Evolutionary conservation across 805 yeast genomes (phyloP).

Genomic region (Kluyveromyces starmeri): DNA sequence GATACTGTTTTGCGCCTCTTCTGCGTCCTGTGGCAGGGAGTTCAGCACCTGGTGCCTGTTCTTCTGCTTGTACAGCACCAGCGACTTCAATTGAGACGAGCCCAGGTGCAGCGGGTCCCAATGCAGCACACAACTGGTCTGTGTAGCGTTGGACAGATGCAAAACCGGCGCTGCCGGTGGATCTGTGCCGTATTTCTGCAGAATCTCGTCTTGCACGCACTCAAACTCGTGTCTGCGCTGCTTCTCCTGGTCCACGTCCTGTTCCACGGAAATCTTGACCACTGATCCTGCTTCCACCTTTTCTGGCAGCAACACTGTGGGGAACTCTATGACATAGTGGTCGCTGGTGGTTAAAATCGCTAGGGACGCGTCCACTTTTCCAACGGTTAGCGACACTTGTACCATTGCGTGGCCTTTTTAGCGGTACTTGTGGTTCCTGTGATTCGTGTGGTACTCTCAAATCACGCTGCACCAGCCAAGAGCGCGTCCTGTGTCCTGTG

Average conservation of each 20-base stretch:
- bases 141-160: conserved; percentile 70
- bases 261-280: conserved; percentile 74
- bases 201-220: conserved; percentile 62
- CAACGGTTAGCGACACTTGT: conserved; percentile 88
- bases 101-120: conserved; percentile 88
- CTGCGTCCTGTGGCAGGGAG: conserved; percentile 48
- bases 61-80: conserved; percentile 60
- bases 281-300: conserved; percentile 90
- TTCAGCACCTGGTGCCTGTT: conserved; percentile 73
- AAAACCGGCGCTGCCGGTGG: conserved; percentile 67
- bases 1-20: conserved; percentile 49
- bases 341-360: conserved; percentile 84
- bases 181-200: conserved; percentile 60
- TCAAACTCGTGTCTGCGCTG: conserved; percentile 52
- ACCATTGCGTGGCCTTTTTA: too few relatives aligned
- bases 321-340: conserved; percentile 92
- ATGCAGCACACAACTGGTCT: conserved; percentile 87
- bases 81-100: conserved; percentile 66
- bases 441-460: too few relatives aligned
- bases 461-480: too few relatives aligned
- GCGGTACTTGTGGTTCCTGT: too few relatives aligned
- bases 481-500: too few relatives aligned
- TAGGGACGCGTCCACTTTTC: conserved; percentile 89
- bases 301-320: conserved; percentile 86
- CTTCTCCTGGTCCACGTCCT: conserved; percentile 58